Evolutionary conservation across 805 yeast genomes (phyloP).

Genomic region (Lipomyces sp.): DNA sequence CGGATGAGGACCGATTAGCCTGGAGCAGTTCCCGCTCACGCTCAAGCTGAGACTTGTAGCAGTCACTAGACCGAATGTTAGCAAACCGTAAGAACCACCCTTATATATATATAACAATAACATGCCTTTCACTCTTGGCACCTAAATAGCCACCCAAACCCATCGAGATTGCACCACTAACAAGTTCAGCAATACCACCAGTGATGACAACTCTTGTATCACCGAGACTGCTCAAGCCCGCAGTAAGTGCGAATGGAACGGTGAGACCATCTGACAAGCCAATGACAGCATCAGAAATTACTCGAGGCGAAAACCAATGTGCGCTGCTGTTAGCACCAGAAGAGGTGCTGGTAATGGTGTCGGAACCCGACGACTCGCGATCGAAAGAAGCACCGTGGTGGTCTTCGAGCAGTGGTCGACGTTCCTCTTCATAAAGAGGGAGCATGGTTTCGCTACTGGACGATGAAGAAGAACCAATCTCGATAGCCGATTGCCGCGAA

Average conservation of each 20-base stretch:
- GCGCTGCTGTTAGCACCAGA: slow-evolving; percentile 10
- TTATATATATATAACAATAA: background rate
- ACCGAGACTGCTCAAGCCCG: slow-evolving; percentile 91
- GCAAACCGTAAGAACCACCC: background rate
- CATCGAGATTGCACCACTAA: slow-evolving; percentile 97
- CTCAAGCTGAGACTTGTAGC: slow-evolving; percentile 39
- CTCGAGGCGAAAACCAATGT: slow-evolving; percentile 64
- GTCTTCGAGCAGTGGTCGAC: slow-evolving; percentile 24
- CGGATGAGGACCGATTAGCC: slow-evolving; percentile 55
- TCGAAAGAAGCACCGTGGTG: slow-evolving; percentile 6
- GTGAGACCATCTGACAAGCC: slow-evolving; percentile 96
- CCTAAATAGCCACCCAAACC: slow-evolving; percentile 97
- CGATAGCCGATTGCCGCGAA: background rate
- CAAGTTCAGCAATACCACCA: slow-evolving; percentile 97
- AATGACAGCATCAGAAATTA: slow-evolving; percentile 89
- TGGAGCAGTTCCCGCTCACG: slow-evolving; percentile 45
- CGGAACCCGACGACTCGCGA: slow-evolving; percentile 20
- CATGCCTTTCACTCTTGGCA: slow-evolving; percentile 77
- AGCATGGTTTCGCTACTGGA: background rate
- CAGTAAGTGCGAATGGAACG: slow-evolving; percentile 98
- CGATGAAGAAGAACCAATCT: slow-evolving; percentile 9
- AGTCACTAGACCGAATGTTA: slow-evolving; percentile 23
- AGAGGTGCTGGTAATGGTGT: slow-evolving; percentile 10
- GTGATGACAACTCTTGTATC: slow-evolving; percentile 88
- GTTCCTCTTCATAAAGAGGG: slow-evolving; percentile 23